phyloP scores from a whole-genome alignment of 169 alveolate species.

The Perkinsus olseni region DNA sequence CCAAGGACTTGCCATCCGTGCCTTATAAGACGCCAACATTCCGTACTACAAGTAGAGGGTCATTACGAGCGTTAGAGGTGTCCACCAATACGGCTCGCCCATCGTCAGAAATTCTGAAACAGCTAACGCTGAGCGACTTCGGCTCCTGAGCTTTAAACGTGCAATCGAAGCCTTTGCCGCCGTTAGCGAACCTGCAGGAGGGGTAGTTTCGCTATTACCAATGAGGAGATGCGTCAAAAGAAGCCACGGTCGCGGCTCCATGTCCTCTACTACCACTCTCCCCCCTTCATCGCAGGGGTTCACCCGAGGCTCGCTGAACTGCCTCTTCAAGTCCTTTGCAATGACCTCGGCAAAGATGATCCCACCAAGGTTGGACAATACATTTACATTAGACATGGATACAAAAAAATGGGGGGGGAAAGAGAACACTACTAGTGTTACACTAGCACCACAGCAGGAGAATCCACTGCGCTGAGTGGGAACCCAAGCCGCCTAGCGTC shows the following conservation, averaged over 20 bases:
- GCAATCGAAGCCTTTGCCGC: neutral
- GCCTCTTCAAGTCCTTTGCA: neutral
- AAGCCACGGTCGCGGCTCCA: neutral
- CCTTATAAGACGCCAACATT: neutral
- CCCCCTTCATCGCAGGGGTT: neutral
- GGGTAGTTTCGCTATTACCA: too few species aligned
- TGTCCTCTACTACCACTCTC: neutral
- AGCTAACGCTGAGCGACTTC: neutral
- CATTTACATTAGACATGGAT: neutral
- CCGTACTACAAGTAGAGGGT: neutral
- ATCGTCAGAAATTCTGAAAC: neutral
- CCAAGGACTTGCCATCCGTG: neutral
- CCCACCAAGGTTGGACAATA: neutral
- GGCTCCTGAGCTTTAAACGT: neutral
- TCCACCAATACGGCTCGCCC: neutral
- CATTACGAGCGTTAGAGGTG: neutral
- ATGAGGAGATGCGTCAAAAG: too few species aligned
- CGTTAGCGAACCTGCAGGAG: neutral
- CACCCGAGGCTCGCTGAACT: neutral
- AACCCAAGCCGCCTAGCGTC: neutral
- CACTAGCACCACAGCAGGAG: neutral
- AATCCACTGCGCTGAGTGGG: neutral
- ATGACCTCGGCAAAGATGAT: neutral
- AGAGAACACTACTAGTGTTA: too few species aligned
- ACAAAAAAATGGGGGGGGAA: neutral